Base-by-base conservation (phyloP, 2,329 filamentous ascomycete genomes). In the Coleophoma crateriformis region DNA sequence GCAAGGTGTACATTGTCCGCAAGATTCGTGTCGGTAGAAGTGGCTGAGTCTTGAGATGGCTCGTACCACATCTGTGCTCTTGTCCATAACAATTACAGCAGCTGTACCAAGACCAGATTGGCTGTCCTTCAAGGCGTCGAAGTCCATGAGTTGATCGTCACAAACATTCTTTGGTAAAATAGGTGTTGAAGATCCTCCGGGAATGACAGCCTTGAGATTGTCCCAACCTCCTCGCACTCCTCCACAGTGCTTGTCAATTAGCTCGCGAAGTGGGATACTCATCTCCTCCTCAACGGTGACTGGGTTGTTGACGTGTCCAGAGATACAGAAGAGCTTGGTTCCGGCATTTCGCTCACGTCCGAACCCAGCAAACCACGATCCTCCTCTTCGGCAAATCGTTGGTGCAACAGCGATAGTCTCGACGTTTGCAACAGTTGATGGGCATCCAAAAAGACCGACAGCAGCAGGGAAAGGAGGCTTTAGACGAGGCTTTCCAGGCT, bases 1-100 rank as follows among this genome's bases (percentile, higher is more conserved):
- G 81, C 94, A 99, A n/a, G 94, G 94, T 51, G 94, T 99, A 78
- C 94, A 99, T 76, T 99, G 94, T 53, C 94, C 94, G 71, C 94
- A 99, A 59, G 85, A 91, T 78, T 99, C 94, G 76, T 99, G 94
- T 72, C 91, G 88, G 79, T 99, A 99, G 78, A 99, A 99, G 70
- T 92, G 89, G 64, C 88, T 89, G 61, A 99, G 83, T 62, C 94
- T 86, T 57, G 88, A 85, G 67, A 99, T 97, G 66, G 90, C 89
- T 58, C 92, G 87, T 59, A 99, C 90, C 47, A 99, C 88, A 68
- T 99, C 94, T 57, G 94, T 88, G 64, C 87, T 92, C 80, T 97
- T 95, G 75, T 99, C 94, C 88, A 99, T 96, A 69, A 99, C 94
- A 64, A 99, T 96, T 60, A 99, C 92, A 51, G 94, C 94, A 4